Evolutionary conservation across 805 yeast genomes (phyloP).

Genomic region (Kodamaea nitidulidarum): DNA sequence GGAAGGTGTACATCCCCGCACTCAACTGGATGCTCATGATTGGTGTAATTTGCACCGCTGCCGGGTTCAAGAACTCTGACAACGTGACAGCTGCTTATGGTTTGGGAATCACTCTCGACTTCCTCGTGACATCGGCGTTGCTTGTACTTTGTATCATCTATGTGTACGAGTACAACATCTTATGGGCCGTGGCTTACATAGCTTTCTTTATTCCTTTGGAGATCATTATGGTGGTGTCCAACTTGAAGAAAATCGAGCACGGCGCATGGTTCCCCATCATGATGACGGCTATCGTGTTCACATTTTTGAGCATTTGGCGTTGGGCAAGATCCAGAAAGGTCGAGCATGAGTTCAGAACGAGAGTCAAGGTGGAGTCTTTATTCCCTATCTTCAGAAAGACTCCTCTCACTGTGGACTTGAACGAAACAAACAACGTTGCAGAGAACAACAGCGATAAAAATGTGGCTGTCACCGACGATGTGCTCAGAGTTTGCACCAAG

Average conservation of each 20-base stretch:
- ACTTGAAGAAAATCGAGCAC: slow-evolving; percentile 47
- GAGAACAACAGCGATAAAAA: slow-evolving; percentile 4
- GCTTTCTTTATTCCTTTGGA: slow-evolving; percentile 47
- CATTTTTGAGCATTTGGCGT: slow-evolving; percentile 45
- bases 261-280: slow-evolving; percentile 63
- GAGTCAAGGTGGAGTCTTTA: slow-evolving; percentile 33
- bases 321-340: slow-evolving; percentile 42
- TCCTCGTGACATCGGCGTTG: slow-evolving; percentile 47
- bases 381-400: slow-evolving; percentile 24
- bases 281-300: slow-evolving; percentile 36
- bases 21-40: slow-evolving; percentile 50
- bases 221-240: slow-evolving; percentile 42
- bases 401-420: slow-evolving; percentile 18
- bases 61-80: slow-evolving; percentile 47
- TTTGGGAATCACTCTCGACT: slow-evolving; percentile 53
- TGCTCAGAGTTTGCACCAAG: slow-evolving; percentile 14
- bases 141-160: slow-evolving; percentile 44
- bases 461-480: slow-evolving; percentile 2
- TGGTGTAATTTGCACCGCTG: slow-evolving; percentile 47
- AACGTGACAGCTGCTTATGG: slow-evolving; percentile 60
- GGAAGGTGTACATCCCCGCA: slow-evolving; percentile 51
- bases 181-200: slow-evolving; percentile 32
- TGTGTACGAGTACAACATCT: slow-evolving; percentile 37
- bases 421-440: neutral
- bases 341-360: slow-evolving; percentile 31